These are phyloP conservation scores for Escovopsis sp. DNA, from an alignment of 2,329 filamentous ascomycete species.

Conservation along the genomic window DNA sequence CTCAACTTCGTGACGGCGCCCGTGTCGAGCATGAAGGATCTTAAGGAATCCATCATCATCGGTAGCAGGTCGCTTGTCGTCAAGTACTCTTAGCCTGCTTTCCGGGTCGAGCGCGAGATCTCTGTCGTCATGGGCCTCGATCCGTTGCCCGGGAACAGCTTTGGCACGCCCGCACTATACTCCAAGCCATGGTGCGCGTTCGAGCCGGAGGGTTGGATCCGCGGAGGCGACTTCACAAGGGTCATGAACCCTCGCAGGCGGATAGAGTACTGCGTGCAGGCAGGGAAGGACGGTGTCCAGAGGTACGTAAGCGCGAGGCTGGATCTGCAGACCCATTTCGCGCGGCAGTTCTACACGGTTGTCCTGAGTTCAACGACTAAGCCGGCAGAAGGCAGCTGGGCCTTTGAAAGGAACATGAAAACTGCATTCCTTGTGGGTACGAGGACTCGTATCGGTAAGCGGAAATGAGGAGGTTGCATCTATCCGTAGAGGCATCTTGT, in stretches of 20 bases:
- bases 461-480: too few species aligned
- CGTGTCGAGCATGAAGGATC: conserved; percentile 8
- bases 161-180: conserved; percentile 14
- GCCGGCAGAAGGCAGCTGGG: too few species aligned
- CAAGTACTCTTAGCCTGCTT: too few species aligned
- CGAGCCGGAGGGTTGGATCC: conserved; percentile 9
- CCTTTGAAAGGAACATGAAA: too few species aligned
- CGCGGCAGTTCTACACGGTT: conserved; percentile 13
- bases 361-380: conserved; percentile 1
- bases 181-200: conserved; percentile 16
- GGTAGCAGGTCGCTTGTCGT: background rate
- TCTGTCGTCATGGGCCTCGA: conserved; percentile 10
- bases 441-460: too few species aligned
- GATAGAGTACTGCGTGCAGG: background rate
- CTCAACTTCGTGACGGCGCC: conserved; percentile 13
- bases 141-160: conserved; percentile 12
- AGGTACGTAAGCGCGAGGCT: conserved; percentile 5
- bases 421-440: too few species aligned
- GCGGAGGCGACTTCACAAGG: conserved; percentile 7
- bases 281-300: background rate
- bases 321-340: conserved; percentile 12
- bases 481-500: too few species aligned
- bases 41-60: conserved; percentile 9
- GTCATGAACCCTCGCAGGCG: conserved; percentile 2
- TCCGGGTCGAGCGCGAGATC: too few species aligned